phyloP scores from a whole-genome alignment of 352 stramenopile genomes.

The Globisporangium alternatum region DNA sequence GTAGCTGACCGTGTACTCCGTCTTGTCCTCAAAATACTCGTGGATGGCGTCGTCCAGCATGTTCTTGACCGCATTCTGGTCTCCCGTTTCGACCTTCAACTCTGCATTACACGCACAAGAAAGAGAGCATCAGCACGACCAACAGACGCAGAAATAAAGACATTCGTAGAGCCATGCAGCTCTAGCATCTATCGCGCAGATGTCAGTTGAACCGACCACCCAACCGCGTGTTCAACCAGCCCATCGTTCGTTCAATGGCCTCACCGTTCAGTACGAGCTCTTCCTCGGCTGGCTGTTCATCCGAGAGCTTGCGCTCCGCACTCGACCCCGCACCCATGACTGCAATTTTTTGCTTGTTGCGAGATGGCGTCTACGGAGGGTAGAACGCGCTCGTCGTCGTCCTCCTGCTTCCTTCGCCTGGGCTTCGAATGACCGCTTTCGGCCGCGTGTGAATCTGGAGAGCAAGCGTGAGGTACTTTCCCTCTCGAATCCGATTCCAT shows the following conservation, averaged over 20 bases:
- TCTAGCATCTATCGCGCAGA: background rate
- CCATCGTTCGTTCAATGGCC: slow-evolving; percentile 6
- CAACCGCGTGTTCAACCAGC: background rate
- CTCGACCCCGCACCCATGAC: slow-evolving; percentile 16
- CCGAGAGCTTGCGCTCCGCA: slow-evolving; percentile 47
- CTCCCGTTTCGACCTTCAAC: slow-evolving; percentile 65
- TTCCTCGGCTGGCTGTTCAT: slow-evolving; percentile 41
- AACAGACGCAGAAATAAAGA: slow-evolving; percentile 1
- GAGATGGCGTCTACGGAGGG: background rate
- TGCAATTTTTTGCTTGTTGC: background rate
- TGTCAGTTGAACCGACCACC: background rate
- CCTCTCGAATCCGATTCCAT: slow-evolving; percentile 1
- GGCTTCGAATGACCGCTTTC: slow-evolving; percentile 2
- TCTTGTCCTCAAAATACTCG: slow-evolving; percentile 67
- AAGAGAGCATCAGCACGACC: background rate
- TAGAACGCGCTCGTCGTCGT: background rate
- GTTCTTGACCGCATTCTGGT: slow-evolving; percentile 87
- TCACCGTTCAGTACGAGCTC: slow-evolving; percentile 69
- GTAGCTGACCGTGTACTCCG: slow-evolving; percentile 62
- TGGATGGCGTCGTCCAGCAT: slow-evolving; percentile 79
- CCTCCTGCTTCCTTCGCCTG: background rate
- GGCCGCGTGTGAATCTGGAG: slow-evolving; percentile 15
- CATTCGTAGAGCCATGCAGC: background rate
- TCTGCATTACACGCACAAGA: slow-evolving; percentile 27
- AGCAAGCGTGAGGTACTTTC: too few relatives aligned